These are phyloP conservation scores for Phytophthora brassicae DNA, from an alignment of 352 stramenopile genomes.

Conservation along the genomic window DNA sequence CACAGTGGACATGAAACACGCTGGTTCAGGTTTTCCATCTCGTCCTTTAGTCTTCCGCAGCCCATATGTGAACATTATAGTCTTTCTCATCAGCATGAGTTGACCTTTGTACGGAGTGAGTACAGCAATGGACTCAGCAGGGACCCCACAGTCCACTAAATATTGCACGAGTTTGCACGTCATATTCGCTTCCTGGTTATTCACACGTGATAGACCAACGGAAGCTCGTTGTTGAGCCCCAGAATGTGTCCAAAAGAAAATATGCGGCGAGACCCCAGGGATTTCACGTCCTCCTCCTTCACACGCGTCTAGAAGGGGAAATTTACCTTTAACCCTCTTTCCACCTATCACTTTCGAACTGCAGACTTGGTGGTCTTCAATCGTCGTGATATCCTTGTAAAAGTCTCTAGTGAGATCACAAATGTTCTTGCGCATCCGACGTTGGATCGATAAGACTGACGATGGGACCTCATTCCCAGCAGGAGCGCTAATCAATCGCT, in stretches of 20 bases:
- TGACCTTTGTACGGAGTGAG: slow-evolving; percentile 91
- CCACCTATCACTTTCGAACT: slow-evolving; percentile 53
- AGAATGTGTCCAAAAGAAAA: slow-evolving; percentile 87
- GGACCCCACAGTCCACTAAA: slow-evolving; percentile 74
- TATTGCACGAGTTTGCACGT: slow-evolving; percentile 75
- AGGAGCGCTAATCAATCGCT: slow-evolving; percentile 80
- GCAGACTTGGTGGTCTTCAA: slow-evolving; percentile 78
- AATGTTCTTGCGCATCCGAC: slow-evolving; percentile 88
- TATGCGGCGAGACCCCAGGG: slow-evolving; percentile 66
- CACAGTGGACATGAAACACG: slow-evolving; percentile 80
- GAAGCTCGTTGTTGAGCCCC: slow-evolving; percentile 58
- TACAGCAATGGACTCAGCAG: slow-evolving; percentile 72
- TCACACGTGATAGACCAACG: slow-evolving; percentile 79
- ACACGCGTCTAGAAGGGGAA: slow-evolving; percentile 28
- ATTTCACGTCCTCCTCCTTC: slow-evolving; percentile 73
- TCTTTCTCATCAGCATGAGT: slow-evolving; percentile 81
- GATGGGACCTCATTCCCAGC: slow-evolving; percentile 62
- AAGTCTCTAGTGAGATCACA: slow-evolving; percentile 84
- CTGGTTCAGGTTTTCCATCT: slow-evolving; percentile 29
- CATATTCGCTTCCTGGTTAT: slow-evolving; percentile 78
- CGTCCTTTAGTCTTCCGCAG: slow-evolving; percentile 28
- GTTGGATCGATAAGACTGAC: slow-evolving; percentile 84
- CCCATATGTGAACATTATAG: slow-evolving; percentile 51
- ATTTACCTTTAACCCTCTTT: neutral
- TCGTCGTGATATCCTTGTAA: slow-evolving; percentile 77